Evolutionary conservation across 805 yeast species (phyloP).

Genomic region (Candida nitratophila): DNA sequence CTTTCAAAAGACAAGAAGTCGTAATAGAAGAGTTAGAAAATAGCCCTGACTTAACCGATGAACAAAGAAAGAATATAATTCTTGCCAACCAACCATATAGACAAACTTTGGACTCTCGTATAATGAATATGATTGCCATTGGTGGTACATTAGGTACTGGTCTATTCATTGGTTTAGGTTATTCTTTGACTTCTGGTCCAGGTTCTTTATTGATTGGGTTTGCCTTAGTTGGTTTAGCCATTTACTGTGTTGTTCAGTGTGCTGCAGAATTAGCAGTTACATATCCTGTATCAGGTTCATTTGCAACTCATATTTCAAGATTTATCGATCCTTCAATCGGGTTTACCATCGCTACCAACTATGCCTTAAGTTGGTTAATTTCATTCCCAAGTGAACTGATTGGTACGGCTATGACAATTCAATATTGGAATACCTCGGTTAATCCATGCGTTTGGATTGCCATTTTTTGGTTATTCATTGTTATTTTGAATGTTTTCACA

Average conservation of each 20-base stretch:
- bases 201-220: constrained; percentile 17
- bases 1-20: constrained; percentile 4
- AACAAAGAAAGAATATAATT: constrained; percentile 4
- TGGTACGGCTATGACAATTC: constrained; percentile 51
- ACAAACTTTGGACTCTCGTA: constrained; percentile 45
- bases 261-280: constrained; percentile 48
- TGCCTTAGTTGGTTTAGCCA: constrained; percentile 16
- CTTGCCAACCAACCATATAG: constrained; percentile 7
- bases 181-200: constrained; percentile 32
- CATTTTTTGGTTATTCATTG: constrained; percentile 42
- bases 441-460: constrained; percentile 59
- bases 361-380: constrained; percentile 50
- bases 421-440: constrained; percentile 46
- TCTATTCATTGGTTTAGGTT: constrained; percentile 58
- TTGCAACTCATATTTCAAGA: constrained; percentile 34
- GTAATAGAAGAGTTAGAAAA: background rate
- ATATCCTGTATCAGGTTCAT: constrained; percentile 48
- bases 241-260: constrained; percentile 27
- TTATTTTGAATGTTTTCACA: constrained; percentile 43
- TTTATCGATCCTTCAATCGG: constrained; percentile 52
- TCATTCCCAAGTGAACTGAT: constrained; percentile 54
- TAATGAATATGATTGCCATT: constrained; percentile 64
- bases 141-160: constrained; percentile 79
- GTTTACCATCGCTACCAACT: constrained; percentile 47
- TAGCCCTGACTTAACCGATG: constrained; percentile 1